Conservation (phyloP, 2,329 filamentous ascomycete genomes). For the Trichoderma asperellum region DNA sequence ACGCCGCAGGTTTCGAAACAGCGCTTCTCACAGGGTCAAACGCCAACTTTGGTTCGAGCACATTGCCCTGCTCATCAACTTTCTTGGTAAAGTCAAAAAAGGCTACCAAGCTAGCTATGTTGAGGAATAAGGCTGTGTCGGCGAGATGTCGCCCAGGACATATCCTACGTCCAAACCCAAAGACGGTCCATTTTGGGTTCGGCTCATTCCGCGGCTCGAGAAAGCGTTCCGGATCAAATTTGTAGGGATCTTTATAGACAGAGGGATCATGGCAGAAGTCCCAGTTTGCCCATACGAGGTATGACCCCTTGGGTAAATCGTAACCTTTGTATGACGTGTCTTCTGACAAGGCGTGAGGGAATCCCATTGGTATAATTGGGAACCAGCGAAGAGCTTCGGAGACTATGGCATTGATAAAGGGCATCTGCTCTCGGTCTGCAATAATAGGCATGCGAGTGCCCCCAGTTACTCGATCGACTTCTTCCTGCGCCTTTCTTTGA, state of each 20-base stretch:
- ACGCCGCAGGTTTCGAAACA: background rate
- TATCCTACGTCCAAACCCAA: conserved; percentile 18
- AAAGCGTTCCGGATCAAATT: conserved; percentile 21
- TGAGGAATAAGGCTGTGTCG: conserved; percentile 1
- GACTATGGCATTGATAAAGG: conserved; percentile 36
- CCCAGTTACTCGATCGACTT: conserved; percentile 33
- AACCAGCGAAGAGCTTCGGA: conserved; percentile 35
- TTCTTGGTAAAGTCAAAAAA: conserved; percentile 18
- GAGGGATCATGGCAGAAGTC: background rate
- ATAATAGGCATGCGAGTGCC: conserved; percentile 25
- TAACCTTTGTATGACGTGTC: conserved; percentile 22
- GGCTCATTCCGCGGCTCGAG: conserved; percentile 25
- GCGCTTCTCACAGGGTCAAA: conserved; percentile 12
- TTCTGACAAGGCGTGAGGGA: background rate
- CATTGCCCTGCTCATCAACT: conserved; percentile 41
- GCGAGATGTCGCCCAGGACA: conserved; percentile 22
- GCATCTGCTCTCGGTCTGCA: conserved; percentile 33
- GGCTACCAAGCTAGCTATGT: background rate
- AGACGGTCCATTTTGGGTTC: background rate
- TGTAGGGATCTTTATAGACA: background rate
- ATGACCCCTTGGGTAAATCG: conserved; percentile 6
- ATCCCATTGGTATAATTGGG: background rate
- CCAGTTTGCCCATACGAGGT: background rate
- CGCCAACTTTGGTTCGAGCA: conserved; percentile 36
- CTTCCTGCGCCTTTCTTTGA: conserved; percentile 29